Evolutionary conservation across 2,329 filamentous ascomycete species (phyloP), one percentile per base, ranked within the genome.

Genomic region (Stagonosporopsis chrysanthemi): DNA sequence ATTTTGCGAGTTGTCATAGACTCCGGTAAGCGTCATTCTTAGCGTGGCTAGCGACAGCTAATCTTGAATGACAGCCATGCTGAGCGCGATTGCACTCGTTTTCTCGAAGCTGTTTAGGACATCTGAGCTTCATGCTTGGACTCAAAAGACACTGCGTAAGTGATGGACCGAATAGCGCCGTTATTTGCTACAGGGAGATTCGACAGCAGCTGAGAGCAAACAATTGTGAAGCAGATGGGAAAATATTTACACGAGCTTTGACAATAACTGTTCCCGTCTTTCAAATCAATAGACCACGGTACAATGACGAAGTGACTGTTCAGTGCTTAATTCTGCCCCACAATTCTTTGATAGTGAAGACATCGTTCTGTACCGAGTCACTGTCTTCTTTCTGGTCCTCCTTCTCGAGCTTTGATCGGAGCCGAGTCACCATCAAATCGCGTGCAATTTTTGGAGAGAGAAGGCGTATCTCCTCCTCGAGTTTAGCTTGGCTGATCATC

Each of bases 41-140:
- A 9, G 11, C 11, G 9, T 31, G 9, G 6, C 11, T 9, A 31
- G 11, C 11, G 28, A 9, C 11, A 3, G 26, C 5, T 28, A 28
- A 28, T 28, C 26, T 28, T 28, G 26, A 9, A 28, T 9, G 9
- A 28, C 5, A 5, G 26, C 11, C 24, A 12, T 31, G 28, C 28
- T 31, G 9, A 31, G 7, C 3, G 9, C 11, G 9, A 31, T 11
- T 31, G 28, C 28, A 31, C 11, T 31, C 62, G 86, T 92, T 36
- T 89, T 94, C 33, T 88, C 88, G 4, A 95, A 94, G 70, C 91
- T 91, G 2, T 93, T 93, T 70, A 63, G 67, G 29, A 69, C 74
- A 45, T 62, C 68, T 1, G 70, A 73, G 46, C 55, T 74, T 4
- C 60, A 51, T 35, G 46, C 52, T 28, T 67, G 65, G 51, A 65